Evolutionary conservation across 257 asterid species (phyloP), one percentile per base, ranked within the genome.

Genomic region (Cinchona pubescens): DNA sequence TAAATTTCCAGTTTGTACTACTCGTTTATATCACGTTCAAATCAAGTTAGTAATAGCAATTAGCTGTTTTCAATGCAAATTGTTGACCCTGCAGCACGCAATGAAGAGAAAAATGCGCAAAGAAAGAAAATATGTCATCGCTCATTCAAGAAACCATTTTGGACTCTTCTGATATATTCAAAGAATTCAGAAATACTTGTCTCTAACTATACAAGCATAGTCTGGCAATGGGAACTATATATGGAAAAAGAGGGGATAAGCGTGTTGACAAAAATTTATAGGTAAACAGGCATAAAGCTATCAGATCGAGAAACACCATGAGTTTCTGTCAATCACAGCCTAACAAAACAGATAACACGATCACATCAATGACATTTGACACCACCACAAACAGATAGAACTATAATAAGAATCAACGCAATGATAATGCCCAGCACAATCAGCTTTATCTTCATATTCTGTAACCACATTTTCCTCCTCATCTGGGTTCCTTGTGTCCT

Each of bases 391-490:
- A 88, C 83, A 4, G 98, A 93, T 80, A 93, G 74, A 53, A 93
- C 97, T 67, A 93, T 93, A 81, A 93, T 93, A 43, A 93, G 89
- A 83, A 93, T 91, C 90, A 93, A 84, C 55, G 97, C 98, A 38
- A 90, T 76, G 71, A 93, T 89, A 48, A 93, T 93, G 63, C 84
- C 98, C 56, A 93, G 93, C 76, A 93, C 97, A 72, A 93, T 93
- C 68, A 93, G 93, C 91, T 93, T 93, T 83, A 91, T 87, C 89
- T 91, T 93, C 98, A 93, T 91, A 56, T 91, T 93, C 84, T 91
- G 97, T 72, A 88, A 66, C 98, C 98, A 93, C 96, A 93, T 93
- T 84, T 83, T 91, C 77, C 98, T 90, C 90, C 97, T 90, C 88
- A 93, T 91, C 79, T 84, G 56, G 72, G 97, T 93, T 79, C 98